phyloP scores from a whole-genome alignment of 1,139 yeast species.

The Diutina scorzettiae region DNA sequence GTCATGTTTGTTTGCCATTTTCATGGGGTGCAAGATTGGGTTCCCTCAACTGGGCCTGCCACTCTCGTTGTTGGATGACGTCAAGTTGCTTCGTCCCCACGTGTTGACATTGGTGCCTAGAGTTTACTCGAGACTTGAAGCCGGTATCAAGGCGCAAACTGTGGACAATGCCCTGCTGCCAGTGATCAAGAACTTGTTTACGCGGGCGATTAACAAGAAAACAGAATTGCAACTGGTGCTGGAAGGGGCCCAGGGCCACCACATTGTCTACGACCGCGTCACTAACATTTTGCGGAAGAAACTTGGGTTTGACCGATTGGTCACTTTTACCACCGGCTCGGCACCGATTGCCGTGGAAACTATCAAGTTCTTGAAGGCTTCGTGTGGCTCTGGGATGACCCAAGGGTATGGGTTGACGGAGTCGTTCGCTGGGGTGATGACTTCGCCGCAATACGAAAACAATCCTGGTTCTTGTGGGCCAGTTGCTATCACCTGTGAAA shows the following conservation, averaged over 20 bases:
- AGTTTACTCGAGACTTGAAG: constrained; percentile 15
- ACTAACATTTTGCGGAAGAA: constrained; percentile 18
- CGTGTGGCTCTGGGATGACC: constrained; percentile 24
- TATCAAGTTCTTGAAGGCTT: constrained; percentile 27
- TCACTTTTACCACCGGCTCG: constrained; percentile 22
- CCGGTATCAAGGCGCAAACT: constrained; percentile 13
- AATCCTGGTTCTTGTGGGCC: constrained; percentile 33
- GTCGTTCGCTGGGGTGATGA: constrained; percentile 29
- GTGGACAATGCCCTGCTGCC: constrained; percentile 18
- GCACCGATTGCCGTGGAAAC: constrained; percentile 35
- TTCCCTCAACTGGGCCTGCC: constrained; percentile 37
- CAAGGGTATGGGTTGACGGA: constrained; percentile 40
- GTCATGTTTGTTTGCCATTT: constrained; percentile 16
- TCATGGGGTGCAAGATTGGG: constrained; percentile 24
- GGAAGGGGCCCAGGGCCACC: constrained; percentile 21
- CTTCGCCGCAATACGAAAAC: constrained; percentile 20
- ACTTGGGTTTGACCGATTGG: constrained; percentile 24
- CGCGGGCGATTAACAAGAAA: constrained; percentile 21
- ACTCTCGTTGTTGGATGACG: constrained; percentile 26
- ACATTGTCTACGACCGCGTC: constrained; percentile 21
- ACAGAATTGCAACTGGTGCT: constrained; percentile 17
- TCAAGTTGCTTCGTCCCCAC: constrained; percentile 22
- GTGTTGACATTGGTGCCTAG: constrained; percentile 15
- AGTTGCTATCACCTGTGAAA: constrained; percentile 22
- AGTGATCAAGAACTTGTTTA: constrained; percentile 15